Evolutionary conservation across 2,329 filamentous ascomycete genomes (phyloP), one percentile per base, ranked within the genome.

Genomic region (Pestalotiopsis sp.): DNA sequence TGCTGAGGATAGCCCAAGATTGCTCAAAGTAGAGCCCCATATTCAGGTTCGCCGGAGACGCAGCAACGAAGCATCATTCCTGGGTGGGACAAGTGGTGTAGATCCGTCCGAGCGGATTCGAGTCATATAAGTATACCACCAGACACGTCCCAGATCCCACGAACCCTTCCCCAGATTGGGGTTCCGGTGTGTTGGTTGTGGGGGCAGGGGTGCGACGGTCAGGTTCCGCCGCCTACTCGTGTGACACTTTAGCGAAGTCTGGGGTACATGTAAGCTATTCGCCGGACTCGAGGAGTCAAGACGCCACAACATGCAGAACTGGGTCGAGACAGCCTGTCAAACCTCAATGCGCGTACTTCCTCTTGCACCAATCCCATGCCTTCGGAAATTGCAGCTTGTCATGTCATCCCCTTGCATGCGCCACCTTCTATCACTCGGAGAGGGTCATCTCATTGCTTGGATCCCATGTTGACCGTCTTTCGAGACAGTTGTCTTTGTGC

Each of bases 1-100:
- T 81, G 73, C 81, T 84, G 66, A 85, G 78, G 27, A 84, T 82
- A 23, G 81, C 78, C 82, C 82, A 84, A 74, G 80, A 80, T 68
- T 80, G 74, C 73, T 84, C 82, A 69, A 80, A 83, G 67, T 83
- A 83, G 4, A 79, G 56, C n/a, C 49, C 36, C 61, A 64, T 64
- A 14, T 49, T 49, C 4, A 11, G 31, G 4, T 62, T 17, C 11
- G 38, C 7, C n/a, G 31, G 59, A 62, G 14, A 36, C 3, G n/a
- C 59, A 61, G 59, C n/a, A n/a, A 52, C 45, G 17, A 52, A 52
- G 45, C 45, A 52, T n/a, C n/a, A 3, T 52, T 3, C 17, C 4
- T 52, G 17, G 45, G 17, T 23, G 11, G 45, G 45, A 52, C 45
- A 52, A 52, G 45, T 52, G n/a, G n/a, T n/a, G 45, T 17, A 52